Base-by-base conservation (phyloP, 148 eudicot species). In the Rhododendron simsii region DNA sequence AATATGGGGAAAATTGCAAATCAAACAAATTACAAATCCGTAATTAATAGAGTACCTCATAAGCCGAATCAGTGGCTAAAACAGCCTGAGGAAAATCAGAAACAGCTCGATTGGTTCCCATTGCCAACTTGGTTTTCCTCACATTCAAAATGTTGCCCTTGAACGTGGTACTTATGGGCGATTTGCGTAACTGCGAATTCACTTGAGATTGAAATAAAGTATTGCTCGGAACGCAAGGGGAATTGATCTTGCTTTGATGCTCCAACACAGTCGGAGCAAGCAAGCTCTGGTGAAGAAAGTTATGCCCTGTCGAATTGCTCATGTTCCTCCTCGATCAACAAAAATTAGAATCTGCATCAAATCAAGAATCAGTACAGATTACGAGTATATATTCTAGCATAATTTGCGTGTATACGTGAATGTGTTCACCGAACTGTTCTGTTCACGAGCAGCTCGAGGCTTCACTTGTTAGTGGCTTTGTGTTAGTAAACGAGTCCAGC, bases 261-360 rank as follows among this genome's bases (percentile, higher is more conserved):
- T 90, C 89, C 33, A 94, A 76, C 53, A 94, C 90, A 26, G 87
- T 88, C 8, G 91, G 87, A 57, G 90, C 81, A 86, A 92, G 91
- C 86, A 89, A 89, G 78, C 91, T 91, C 84, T 89, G 91, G 81
- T 88, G 91, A 78, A 88, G 84, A 84, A 92, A 90, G 89, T 92
- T 94, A 67, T 90, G 91, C 83, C 92, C 93, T 48, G 91, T 90
- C 78, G 90, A 88, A 84, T 90, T 95, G 89, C 97, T 96, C 99
- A 96, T 96, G 51, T 83, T 92, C 86, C 69, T 73, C 86, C 69
- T 73, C 82, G 20, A 65, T 65, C 44, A 26, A 37, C 59, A 33
- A 80, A 78, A 65, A 26, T 5, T 18, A 12, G 86, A 69, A 83
- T 78, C 84, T 87, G 86, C 15, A 80, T 84, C 84, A 65, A 80